Base-by-base conservation (phyloP, 176 grass and related monocot genomes). In the Raddia guianensis region DNA sequence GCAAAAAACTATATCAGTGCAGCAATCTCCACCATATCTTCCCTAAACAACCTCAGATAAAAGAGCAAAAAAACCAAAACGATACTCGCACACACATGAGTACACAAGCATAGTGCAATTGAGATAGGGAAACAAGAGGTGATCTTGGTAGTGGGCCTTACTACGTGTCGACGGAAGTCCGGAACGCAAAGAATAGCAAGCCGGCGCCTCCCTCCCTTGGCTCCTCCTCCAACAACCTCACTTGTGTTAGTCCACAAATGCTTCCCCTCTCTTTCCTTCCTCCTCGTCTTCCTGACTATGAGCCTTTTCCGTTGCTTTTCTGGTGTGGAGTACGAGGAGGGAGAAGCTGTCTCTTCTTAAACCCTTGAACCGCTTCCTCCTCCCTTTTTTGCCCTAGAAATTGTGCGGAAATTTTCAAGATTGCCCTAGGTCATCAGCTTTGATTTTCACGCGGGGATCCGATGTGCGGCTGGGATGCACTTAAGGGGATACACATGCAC, bases 291-390 rank as follows among this genome's bases (percentile, higher is more conserved):
- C 52, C 37, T 40, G 37, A 5, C 37, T 44, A 19, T 5, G 27
- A 18, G 10, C 34, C 12, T 55, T 16, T 13, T 34, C 15, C 35
- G 1, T 57, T 20, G 79, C 71, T 64, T 71, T 14, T 62, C 73
- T 61, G 42, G 44, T 57, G 56, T 56, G 42, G 56, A 62, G 56
- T 16, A 21, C 73, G 33, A 53, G 16, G 72, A 54, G 0, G 44
- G 46, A 37, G 14, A 14, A 4, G n/a, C 8, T 15, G 12, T 78
- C 19, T 62, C 70, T 83, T 83, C 81, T 88, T 67, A 88, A 88
- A 88, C 86, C 86, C 75, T 60, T 61, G 44, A 42, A 21, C 18
- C 74, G 70, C 13, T 18, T 74, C 11, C 54, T 57, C 52, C 52
- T 51, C 0, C 9, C 57, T 55, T n/a, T 52, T 71, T 3, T 11